Conservation (phyloP, 2,329 filamentous ascomycete species). For the Claviceps sp. region DNA sequence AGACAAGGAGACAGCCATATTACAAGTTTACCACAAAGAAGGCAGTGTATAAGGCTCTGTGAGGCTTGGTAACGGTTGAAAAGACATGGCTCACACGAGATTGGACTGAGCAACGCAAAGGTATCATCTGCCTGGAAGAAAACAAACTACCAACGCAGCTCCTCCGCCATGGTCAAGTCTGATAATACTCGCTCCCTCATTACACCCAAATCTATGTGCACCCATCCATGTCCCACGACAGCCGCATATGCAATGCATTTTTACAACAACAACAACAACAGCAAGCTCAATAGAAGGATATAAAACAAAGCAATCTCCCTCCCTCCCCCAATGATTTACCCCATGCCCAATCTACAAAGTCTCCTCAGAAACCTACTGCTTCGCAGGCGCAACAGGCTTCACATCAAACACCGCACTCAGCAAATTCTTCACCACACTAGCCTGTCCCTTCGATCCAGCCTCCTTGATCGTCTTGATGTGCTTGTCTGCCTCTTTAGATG, state of each 20-base stretch:
- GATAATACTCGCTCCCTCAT: neutral
- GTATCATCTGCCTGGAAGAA: neutral
- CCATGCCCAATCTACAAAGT: neutral
- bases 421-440: slow-evolving; percentile 69
- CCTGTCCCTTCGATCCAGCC: slow-evolving; percentile 66
- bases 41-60: too few relatives aligned
- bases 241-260: neutral
- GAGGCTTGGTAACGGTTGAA: too few relatives aligned
- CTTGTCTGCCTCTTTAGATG: slow-evolving; percentile 64
- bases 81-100: too few relatives aligned
- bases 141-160: neutral
- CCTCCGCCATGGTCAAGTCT: too few relatives aligned
- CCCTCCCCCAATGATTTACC: neutral
- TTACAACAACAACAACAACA: neutral
- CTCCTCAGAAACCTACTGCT: slow-evolving; percentile 11
- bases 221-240: neutral
- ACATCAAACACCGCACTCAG: slow-evolving; percentile 76
- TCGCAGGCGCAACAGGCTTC: slow-evolving; percentile 46
- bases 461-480: slow-evolving; percentile 73
- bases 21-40: too few relatives aligned
- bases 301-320: neutral
- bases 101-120: too few relatives aligned
- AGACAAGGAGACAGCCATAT: too few relatives aligned
- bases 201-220: neutral
- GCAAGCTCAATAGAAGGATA: neutral